Conservation (phyloP, 169 alveolate species). For the Plasmodium adleri region DNA sequence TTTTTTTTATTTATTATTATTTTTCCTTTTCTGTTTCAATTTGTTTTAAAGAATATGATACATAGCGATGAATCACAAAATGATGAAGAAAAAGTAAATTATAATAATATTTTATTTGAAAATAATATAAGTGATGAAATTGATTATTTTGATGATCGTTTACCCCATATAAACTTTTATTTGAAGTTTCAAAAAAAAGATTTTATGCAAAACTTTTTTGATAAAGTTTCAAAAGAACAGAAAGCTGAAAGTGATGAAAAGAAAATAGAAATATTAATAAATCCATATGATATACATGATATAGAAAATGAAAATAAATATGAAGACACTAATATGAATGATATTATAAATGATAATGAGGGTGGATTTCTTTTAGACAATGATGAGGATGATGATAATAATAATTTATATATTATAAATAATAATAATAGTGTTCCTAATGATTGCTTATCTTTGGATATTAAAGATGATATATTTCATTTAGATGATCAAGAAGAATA, state of each 20-base stretch:
- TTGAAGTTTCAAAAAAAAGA: conserved; percentile 48
- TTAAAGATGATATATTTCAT: neutral
- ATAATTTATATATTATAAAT: neutral
- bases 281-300: too few relatives aligned
- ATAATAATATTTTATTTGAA: conserved; percentile 53
- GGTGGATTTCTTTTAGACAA: conserved; percentile 13
- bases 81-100: conserved; percentile 38
- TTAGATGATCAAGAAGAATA: conserved; percentile 37
- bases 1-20: neutral
- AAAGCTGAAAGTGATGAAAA: conserved; percentile 11
- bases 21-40: neutral
- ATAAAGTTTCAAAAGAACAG: conserved; percentile 1
- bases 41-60: conserved; percentile 7
- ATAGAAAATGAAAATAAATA: neutral
- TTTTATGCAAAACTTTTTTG: conserved; percentile 35
- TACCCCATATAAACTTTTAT: conserved; percentile 70
- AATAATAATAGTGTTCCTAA: neutral
- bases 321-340: neutral
- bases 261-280: neutral
- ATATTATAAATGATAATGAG: neutral
- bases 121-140: conserved; percentile 20
- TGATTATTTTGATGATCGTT: conserved; percentile 37
- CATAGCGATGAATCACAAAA: conserved; percentile 40
- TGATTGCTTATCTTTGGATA: too few relatives aligned
- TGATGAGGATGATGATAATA: neutral